Percentiles rank a stretch among this genome's conserved stretches.
Evolutionary conservation across 1,139 yeast genomes (phyloP).

Genomic region (Zhuliangozyma blackwelliae): DNA sequence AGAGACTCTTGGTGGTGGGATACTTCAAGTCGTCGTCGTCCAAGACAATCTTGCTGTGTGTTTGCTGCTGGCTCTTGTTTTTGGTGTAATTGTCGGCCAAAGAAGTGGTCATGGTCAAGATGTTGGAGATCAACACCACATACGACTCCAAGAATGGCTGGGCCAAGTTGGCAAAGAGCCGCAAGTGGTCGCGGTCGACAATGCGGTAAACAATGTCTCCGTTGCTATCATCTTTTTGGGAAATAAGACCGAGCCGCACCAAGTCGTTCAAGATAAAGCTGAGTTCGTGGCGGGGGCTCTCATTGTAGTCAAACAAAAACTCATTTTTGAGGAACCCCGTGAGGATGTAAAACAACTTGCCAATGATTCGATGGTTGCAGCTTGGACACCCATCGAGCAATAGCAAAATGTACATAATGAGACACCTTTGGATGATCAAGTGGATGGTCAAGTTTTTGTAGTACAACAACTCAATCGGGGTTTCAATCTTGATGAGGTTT

Average conservation of each 20-base stretch:
- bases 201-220: conserved; percentile 20
- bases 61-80: conserved; percentile 5
- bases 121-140: conserved; percentile 27
- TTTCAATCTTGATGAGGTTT: conserved; percentile 25
- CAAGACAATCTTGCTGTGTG: conserved; percentile 5
- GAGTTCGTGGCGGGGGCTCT: conserved; percentile 27
- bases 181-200: conserved; percentile 20
- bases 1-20: conserved; percentile 39
- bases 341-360: conserved; percentile 29
- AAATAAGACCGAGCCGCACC: conserved; percentile 12
- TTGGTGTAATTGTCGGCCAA: conserved; percentile 11
- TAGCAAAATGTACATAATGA: conserved; percentile 29
- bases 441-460: conserved; percentile 44
- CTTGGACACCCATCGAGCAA: conserved; percentile 10
- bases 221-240: conserved; percentile 11
- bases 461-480: conserved; percentile 40
- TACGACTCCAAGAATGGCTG: conserved; percentile 40
- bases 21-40: conserved; percentile 14
- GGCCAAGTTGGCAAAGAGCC: conserved; percentile 24
- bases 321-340: conserved; percentile 42
- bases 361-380: conserved; percentile 18
- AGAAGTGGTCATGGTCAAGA: conserved; percentile 14
- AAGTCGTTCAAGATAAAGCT: conserved; percentile 28
- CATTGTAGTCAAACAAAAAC: conserved; percentile 43
- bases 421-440: conserved; percentile 34